Evolutionary conservation across 2,329 filamentous ascomycete genomes (phyloP), one percentile per base, ranked within the genome.

Genomic region (Ambrosiella xylebori): DNA sequence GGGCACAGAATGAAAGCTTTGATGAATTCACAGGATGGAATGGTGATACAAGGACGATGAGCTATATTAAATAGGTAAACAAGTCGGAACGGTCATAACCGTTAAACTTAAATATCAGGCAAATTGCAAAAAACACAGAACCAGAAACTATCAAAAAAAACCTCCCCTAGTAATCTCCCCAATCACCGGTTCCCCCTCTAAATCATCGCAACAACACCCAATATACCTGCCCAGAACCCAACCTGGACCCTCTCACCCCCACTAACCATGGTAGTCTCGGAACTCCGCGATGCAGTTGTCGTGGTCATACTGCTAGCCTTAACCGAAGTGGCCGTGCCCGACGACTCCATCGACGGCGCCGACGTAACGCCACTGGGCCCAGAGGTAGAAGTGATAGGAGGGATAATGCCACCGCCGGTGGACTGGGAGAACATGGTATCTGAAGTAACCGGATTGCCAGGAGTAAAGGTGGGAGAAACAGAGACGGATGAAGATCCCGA

Each of bases 381-480:
- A 36, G 49, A 12, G 7, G 19, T 36, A n/a, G 49, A 36, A 27
- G 17, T 13, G 17, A 2, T 9, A 36, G 49, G 9, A 36, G 19
- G 12, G 49, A 36, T 36, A 5, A 36, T n/a, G 49, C 4, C 7
- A 19, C 17, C 0, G 49, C 5, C 1, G 27, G 11, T 12, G 13
- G 45, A 36, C n/a, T 44, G 17, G 13, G 19, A 36, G 17, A 27
- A 50, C 56, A 41, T 8, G 40, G 6, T 11, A 7, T 3, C 11
- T 41, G 40, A 5, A 41, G 40, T 41, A n/a, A 5, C 3, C 40
- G 4, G 1, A 41, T 12, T 41, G 40, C 2, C 6, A 8, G 40
- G 40, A 41, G 40, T 41, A 7, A 12, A 11, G 40, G 52, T 65
- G 35, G 36, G 36, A 17, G 66, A 63, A 7, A 65, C 62, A 3